A percentile compares a stretch with the other conserved stretches of the same genome.
Evolutionary conservation across 805 yeast genomes (phyloP).

Genomic region (Zygosaccharomyces rouxii): DNA sequence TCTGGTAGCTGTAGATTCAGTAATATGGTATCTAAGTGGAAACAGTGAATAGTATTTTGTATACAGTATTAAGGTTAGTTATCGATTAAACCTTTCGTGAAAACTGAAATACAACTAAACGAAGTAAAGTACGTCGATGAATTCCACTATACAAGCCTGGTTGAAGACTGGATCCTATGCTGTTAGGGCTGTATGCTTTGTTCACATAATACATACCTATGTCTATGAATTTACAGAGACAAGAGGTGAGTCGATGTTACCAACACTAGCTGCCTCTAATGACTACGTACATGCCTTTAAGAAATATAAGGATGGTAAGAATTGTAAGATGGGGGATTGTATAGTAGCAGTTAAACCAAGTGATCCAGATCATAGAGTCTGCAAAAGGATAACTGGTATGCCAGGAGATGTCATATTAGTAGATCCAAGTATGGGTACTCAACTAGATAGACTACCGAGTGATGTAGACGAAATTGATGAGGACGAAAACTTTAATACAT

Average conservation of each 20-base stretch:
- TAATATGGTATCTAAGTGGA: constrained; percentile 9
- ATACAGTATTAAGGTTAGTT: not conserved
- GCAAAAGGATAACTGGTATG: constrained; percentile 93
- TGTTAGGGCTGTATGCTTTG: constrained; percentile 54
- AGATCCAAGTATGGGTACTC: constrained; percentile 67
- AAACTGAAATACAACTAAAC: not conserved
- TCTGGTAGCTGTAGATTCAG: constrained; percentile 6
- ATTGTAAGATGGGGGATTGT: constrained; percentile 76
- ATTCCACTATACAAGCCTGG: constrained; percentile 13
- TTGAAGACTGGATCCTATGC: constrained; percentile 43
- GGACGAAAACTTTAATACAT: constrained; percentile 39
- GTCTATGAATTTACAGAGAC: constrained; percentile 76
- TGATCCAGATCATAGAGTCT: constrained; percentile 77
- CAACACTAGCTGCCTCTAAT: constrained; percentile 68
- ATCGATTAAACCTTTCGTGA: not conserved
- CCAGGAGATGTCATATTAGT: constrained; percentile 82
- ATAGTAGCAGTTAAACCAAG: constrained; percentile 88
- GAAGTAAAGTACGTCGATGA: not conserved
- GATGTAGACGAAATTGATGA: constrained; percentile 18
- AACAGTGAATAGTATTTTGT: not conserved
- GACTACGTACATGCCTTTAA: constrained; percentile 81
- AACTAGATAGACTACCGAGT: constrained; percentile 19
- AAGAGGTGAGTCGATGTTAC: constrained; percentile 92
- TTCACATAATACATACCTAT: constrained; percentile 64
- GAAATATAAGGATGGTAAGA: constrained; percentile 55